Evolutionary conservation across 805 yeast genomes (phyloP), one percentile per base, ranked within the genome.

Genomic region (Cyberlindnera euphorbiae): DNA sequence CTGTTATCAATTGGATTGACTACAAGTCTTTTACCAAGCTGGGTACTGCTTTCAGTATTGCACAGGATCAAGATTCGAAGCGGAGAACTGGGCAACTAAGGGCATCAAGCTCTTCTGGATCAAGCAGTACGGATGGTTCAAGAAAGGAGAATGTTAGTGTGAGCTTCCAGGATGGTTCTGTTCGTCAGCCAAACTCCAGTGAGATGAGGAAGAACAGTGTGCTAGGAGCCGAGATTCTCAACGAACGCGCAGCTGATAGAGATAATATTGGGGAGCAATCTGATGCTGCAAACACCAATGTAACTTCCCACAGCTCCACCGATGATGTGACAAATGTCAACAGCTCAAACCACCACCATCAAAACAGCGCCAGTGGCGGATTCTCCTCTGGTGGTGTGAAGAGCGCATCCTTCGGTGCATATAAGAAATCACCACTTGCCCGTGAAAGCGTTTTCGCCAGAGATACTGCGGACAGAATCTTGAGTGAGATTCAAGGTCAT

Each of bases 1-100:
- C 76, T 6, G 97, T 90, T n/a, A 69, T 69, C 17, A 73, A 88
- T 0, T 93, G 99, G 99, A 73, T 73, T 38, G 95, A 87, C 38
- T 93, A 87, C 58, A 89, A 85, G 56, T 77, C 72, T 18, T 82
- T 69, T 55, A 70, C 77, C 40, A 76, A 73, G 41, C 59, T 82
- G 47, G 68, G 67, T 33, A 65, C 70, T 14, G 87, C 82, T 0
- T 86, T 86, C 53, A 38, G 42, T 9, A 27, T 51, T 30, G 58
- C 57, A 4, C 62, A 59, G 37, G 59, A 58, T 17, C 54, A 49
- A 28, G 61, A 55, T 32, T 41, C 49, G 9, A 32, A 32, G 5
- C 41, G 35, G 9, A 41, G 49, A 26, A 7, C 6, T 14, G 11
- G 8, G 6, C 16, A 13, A n/a, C 13, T 14, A 11, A 17, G 44